Conservation (phyloP, 495 filamentous ascomycete species). For the Talaromyces trachyspermus region DNA sequence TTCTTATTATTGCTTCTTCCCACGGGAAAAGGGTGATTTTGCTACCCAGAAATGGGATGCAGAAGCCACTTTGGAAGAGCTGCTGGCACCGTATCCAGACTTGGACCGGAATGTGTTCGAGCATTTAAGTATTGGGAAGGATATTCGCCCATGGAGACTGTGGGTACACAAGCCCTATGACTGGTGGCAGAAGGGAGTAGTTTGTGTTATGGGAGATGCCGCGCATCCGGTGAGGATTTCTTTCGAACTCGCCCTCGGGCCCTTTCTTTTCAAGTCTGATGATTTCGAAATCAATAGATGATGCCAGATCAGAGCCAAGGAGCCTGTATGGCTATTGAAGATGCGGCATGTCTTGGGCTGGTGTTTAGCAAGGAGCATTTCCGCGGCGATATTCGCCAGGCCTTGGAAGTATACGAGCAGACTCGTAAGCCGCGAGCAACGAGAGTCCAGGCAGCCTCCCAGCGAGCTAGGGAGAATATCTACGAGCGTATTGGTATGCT, state of each 20-base stretch:
- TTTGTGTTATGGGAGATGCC: conserved; percentile 34
- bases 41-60: conserved; percentile 34
- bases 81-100: conserved; percentile 37
- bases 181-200: conserved; percentile 22
- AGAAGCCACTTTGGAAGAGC: conserved; percentile 30
- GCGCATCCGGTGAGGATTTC: conserved; percentile 23
- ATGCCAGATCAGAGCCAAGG: conserved; percentile 47
- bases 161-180: conserved; percentile 44
- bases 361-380: conserved; percentile 38
- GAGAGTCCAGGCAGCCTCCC: conserved; percentile 36
- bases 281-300: conserved; percentile 18
- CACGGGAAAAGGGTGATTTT: conserved; percentile 34
- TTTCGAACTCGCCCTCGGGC: too few relatives aligned
- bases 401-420: conserved; percentile 36
- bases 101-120: conserved; percentile 33
- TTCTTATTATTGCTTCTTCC: conserved; percentile 46
- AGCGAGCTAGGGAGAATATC: conserved; percentile 42
- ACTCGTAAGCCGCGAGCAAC: conserved; percentile 37
- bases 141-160: conserved; percentile 42
- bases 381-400: conserved; percentile 29
- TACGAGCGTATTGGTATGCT: conserved; percentile 41
- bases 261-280: too few relatives aligned
- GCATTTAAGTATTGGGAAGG: conserved; percentile 34
- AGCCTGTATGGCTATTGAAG: conserved; percentile 45
- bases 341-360: conserved; percentile 40